phyloP scores from a whole-genome alignment of 306 rosid species.

The Rubus idaeus region DNA sequence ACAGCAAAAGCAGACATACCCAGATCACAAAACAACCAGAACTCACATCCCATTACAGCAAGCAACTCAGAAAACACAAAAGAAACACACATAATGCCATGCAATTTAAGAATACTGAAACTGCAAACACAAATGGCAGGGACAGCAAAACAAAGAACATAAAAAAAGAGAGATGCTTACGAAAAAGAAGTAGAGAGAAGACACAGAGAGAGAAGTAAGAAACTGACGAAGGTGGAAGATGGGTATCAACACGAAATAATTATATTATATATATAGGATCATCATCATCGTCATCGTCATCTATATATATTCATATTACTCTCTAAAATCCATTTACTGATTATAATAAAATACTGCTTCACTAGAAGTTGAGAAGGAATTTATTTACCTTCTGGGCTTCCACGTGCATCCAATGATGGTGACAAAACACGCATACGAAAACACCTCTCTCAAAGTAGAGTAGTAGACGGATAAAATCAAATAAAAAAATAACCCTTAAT shows the following conservation, averaged over 20 bases:
- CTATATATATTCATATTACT: constrained; percentile 7
- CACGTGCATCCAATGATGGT: constrained; percentile 62
- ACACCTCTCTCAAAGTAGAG: constrained; percentile 26
- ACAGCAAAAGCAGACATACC: constrained; percentile 29
- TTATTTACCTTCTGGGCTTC: constrained; percentile 38
- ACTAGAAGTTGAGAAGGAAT: constrained; percentile 35
- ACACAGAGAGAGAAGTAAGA: constrained; percentile 34
- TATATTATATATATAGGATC: constrained; percentile 17
- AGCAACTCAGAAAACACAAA: constrained; percentile 25
- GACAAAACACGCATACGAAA: constrained; percentile 38
- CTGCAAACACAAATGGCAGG: constrained; percentile 25
- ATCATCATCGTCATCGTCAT: not conserved
- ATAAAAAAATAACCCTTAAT: not conserved
- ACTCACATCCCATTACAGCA: constrained; percentile 34
- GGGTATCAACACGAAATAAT: constrained; percentile 34
- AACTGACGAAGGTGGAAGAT: constrained; percentile 54
- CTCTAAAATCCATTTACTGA: constrained; percentile 26
- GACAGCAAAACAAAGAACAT: not conserved
- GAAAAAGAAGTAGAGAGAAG: constrained; percentile 24
- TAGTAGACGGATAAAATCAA: constrained; percentile 25
- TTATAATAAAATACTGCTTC: constrained; percentile 22
- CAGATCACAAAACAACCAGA: constrained; percentile 54
- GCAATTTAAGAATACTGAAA: constrained; percentile 37
- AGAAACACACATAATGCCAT: constrained; percentile 33
- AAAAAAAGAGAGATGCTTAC: constrained; percentile 27